Evolutionary conservation across 768 basidiomycete species (phyloP).

Genomic region (Fomitopsis pulvina): DNA sequence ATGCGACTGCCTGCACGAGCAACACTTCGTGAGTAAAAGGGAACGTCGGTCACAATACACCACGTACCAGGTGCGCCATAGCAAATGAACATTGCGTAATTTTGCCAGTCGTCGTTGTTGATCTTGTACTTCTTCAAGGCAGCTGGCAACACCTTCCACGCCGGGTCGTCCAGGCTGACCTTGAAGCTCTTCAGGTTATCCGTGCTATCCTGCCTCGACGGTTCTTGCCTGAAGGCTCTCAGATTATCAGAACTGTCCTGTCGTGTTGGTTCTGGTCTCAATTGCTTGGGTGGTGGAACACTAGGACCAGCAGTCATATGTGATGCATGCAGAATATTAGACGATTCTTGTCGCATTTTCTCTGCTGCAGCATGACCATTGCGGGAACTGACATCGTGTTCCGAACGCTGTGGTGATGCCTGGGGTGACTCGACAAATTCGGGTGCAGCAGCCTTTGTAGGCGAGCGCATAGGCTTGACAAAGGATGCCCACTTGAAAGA

Average conservation of each 20-base stretch:
- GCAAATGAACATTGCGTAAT: slow-evolving; percentile 99
- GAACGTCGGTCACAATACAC: slow-evolving; percentile 10
- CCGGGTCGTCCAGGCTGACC: slow-evolving; percentile 95
- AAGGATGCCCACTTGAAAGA: slow-evolving; percentile 90
- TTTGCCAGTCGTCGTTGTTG: slow-evolving; percentile 97
- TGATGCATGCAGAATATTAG: slow-evolving; percentile 3
- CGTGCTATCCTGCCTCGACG: slow-evolving; percentile 51
- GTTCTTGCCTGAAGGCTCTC: slow-evolving; percentile 76
- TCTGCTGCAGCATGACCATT: slow-evolving; percentile 7
- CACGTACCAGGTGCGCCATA: slow-evolving; percentile 82
- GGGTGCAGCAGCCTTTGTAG: slow-evolving; percentile 57
- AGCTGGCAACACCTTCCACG: slow-evolving; percentile 97
- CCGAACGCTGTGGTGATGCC: slow-evolving; percentile 69
- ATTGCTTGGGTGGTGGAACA: not conserved
- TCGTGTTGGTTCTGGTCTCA: slow-evolving; percentile 23
- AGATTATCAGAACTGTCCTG: slow-evolving; percentile 70
- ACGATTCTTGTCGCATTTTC: slow-evolving; percentile 5
- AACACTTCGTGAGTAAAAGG: slow-evolving; percentile 9
- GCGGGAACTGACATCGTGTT: slow-evolving; percentile 49
- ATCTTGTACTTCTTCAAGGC: slow-evolving; percentile 99
- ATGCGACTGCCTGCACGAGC: slow-evolving; percentile 54
- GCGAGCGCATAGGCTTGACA: slow-evolving; percentile 70
- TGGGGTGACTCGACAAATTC: slow-evolving; percentile 63
- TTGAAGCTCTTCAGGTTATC: slow-evolving; percentile 92
- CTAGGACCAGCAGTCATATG: slow-evolving; percentile 1